Percentiles rank a stretch among this genome's conserved stretches.
Conservation (phyloP, 306 rosid genomes). For the Fagus crenata region DNA sequence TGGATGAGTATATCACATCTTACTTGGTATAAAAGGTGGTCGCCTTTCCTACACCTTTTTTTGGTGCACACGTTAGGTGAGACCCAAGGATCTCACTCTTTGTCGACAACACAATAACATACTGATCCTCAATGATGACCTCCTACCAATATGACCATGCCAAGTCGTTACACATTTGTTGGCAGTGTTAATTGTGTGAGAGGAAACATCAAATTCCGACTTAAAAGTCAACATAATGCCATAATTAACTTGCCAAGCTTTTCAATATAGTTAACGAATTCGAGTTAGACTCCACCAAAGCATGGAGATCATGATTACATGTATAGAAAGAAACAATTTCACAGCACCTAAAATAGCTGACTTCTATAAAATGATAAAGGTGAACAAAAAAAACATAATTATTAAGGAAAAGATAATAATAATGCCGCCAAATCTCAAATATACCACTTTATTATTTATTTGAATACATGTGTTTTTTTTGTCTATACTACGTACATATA, state of each 20-base stretch:
- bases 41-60: slow-evolving; percentile 1
- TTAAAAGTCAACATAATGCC: slow-evolving; percentile 36
- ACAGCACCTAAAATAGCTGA: slow-evolving; percentile 24
- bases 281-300: slow-evolving; percentile 17
- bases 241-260: slow-evolving; percentile 38
- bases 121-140: slow-evolving; percentile 11
- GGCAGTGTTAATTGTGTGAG: neutral
- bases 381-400: neutral
- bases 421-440: slow-evolving; percentile 23
- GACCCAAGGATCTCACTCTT: slow-evolving; percentile 9
- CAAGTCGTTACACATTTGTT: neutral
- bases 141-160: slow-evolving; percentile 14
- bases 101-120: slow-evolving; percentile 26
- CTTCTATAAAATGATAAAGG: neutral
- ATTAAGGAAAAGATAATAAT: slow-evolving; percentile 4
- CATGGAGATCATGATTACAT: slow-evolving; percentile 24
- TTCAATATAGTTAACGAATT: slow-evolving; percentile 25
- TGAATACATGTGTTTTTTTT: slow-evolving; percentile 5
- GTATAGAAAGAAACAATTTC: slow-evolving; percentile 18
- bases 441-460: neutral
- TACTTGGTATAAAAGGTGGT: slow-evolving; percentile 14
- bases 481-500: slow-evolving; percentile 1
- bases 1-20: slow-evolving; percentile 14
- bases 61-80: slow-evolving; percentile 27
- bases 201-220: slow-evolving; percentile 9